A percentile compares a stretch with the other conserved stretches of the same genome.
These are phyloP conservation scores for Ricinus communis DNA, from an alignment of 345 rosid genomes.

Conservation along the genomic window DNA sequence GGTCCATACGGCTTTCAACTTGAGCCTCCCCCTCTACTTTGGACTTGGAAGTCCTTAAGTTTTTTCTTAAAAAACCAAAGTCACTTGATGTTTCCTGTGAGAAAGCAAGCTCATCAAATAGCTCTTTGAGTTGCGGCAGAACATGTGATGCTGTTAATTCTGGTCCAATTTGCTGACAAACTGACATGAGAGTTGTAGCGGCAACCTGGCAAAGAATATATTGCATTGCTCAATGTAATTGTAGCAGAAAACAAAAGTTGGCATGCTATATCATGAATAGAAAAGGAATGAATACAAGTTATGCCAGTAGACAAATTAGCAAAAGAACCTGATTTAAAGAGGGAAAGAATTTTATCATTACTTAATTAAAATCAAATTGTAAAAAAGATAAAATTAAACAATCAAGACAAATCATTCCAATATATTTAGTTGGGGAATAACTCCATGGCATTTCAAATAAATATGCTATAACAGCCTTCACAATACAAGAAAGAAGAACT, in stretches of 20 bases:
- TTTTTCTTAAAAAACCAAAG: slow-evolving; percentile 51
- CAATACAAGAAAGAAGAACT: neutral
- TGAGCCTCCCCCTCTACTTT: slow-evolving; percentile 55
- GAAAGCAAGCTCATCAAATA: slow-evolving; percentile 94
- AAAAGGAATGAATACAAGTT: neutral
- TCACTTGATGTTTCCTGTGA: slow-evolving; percentile 55
- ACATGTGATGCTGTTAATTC: slow-evolving; percentile 83
- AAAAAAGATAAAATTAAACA: neutral
- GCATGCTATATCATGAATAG: slow-evolving; percentile 1
- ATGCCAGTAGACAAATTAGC: neutral
- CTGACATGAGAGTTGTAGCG: slow-evolving; percentile 61
- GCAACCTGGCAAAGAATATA: slow-evolving; percentile 61
- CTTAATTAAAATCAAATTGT: neutral
- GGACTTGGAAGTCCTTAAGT: slow-evolving; percentile 40
- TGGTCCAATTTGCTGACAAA: slow-evolving; percentile 89
- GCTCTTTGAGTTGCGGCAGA: slow-evolving; percentile 85
- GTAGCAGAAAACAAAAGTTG: slow-evolving; percentile 5
- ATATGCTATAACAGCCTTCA: slow-evolving; percentile 9
- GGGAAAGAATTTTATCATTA: neutral
- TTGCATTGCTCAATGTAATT: neutral
- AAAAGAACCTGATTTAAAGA: neutral
- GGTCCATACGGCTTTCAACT: slow-evolving; percentile 81
- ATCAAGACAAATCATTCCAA: neutral
- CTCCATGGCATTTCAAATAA: neutral
- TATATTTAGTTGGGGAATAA: neutral